Percentiles rank a stretch among this genome's conserved stretches.
Evolutionary conservation across 352 stramenopile genomes (phyloP).

Genomic region (Phytophthora lateralis): DNA sequence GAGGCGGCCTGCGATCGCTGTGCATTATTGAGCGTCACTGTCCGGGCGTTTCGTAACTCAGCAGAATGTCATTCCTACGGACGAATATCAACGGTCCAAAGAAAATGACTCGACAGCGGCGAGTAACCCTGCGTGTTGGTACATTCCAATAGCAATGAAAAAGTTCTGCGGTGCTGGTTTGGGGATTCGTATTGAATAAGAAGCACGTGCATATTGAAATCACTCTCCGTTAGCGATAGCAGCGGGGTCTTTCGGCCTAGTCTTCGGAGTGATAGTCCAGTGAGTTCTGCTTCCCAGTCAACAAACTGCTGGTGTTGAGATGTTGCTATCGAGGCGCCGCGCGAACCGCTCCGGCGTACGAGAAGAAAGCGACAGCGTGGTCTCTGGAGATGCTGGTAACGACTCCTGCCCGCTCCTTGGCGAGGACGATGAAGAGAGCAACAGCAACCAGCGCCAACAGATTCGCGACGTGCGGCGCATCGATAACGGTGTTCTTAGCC

Average conservation of each 20-base stretch:
- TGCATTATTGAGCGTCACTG: too few species aligned
- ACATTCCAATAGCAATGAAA: background rate
- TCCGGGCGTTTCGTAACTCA: too few species aligned
- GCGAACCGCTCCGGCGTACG: background rate
- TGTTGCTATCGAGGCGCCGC: constrained; percentile 15
- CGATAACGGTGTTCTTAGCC: constrained; percentile 25
- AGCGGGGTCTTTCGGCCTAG: background rate
- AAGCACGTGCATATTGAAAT: constrained; percentile 15
- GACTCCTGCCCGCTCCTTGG: constrained; percentile 33
- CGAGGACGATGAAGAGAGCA: constrained; percentile 15
- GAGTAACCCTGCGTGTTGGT: background rate
- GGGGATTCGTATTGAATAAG: constrained; percentile 24
- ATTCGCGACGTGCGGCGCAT: constrained; percentile 34
- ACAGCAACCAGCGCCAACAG: constrained; percentile 2
- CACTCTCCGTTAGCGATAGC: background rate
- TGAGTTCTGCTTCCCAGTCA: background rate
- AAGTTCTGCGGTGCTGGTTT: background rate
- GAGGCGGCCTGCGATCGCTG: too few species aligned
- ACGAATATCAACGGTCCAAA: too few species aligned
- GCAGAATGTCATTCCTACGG: too few species aligned
- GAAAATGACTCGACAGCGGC: too few species aligned
- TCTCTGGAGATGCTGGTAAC: background rate
- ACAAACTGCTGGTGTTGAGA: background rate
- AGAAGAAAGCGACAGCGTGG: constrained; percentile 6
- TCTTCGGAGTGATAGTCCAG: background rate